Percentiles rank a stretch among this genome's conserved stretches.
phyloP scores from a whole-genome alignment of 2,329 filamentous ascomycete species.

The Coniochaeta hoffmannii region DNA sequence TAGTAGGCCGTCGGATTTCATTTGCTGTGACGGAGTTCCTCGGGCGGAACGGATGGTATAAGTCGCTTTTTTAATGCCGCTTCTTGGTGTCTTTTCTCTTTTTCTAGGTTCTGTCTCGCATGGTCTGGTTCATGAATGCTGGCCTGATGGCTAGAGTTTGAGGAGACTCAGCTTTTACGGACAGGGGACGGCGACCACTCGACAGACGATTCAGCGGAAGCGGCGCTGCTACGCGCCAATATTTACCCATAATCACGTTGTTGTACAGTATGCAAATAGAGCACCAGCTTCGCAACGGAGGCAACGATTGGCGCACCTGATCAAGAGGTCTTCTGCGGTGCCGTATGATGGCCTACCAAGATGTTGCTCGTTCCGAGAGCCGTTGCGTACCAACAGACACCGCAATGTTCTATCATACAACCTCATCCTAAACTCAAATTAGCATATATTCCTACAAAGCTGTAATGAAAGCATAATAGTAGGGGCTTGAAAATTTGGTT shows the following conservation, averaged over 20 bases:
- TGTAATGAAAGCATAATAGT: too few relatives aligned
- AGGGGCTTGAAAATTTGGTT: too few relatives aligned
- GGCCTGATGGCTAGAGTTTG: slow-evolving; percentile 3
- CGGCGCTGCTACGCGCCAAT: background rate
- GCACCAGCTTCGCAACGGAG: slow-evolving; percentile 14
- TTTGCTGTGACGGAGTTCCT: slow-evolving; percentile 8
- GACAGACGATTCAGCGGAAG: background rate
- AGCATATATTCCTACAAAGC: too few relatives aligned
- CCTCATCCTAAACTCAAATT: too few relatives aligned
- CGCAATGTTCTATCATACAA: too few relatives aligned
- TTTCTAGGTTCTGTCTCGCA: slow-evolving; percentile 8
- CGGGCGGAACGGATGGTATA: slow-evolving; percentile 6
- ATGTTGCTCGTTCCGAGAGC: too few relatives aligned
- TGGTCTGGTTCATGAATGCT: slow-evolving; percentile 4
- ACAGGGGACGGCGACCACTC: background rate
- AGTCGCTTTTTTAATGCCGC: slow-evolving; percentile 14
- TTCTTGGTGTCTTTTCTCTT: slow-evolving; percentile 8
- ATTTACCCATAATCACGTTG: slow-evolving; percentile 4
- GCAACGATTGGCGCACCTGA: too few relatives aligned
- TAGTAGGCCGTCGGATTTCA: background rate
- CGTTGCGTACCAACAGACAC: too few relatives aligned
- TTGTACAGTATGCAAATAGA: slow-evolving; percentile 21
- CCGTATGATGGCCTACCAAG: too few relatives aligned
- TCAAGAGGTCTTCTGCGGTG: too few relatives aligned
- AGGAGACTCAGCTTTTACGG: slow-evolving; percentile 2